Conservation (phyloP, 768 basidiomycete species). For the Hemileccinum impolitum region DNA sequence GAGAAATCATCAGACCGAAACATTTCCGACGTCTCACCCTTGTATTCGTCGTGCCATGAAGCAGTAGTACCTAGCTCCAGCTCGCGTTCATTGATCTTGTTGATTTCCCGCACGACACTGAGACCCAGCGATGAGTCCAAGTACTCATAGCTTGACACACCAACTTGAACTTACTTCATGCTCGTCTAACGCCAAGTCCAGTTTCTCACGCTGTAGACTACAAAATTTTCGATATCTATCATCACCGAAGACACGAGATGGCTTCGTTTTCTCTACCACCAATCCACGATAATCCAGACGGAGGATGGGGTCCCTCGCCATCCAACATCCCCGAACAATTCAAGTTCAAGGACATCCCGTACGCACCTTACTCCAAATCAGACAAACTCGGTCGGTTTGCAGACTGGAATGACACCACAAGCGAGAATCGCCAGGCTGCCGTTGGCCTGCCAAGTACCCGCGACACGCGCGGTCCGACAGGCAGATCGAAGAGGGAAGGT, state of each 20-base stretch:
- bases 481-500: constrained; percentile 68
- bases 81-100: constrained; percentile 88
- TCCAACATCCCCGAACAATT: constrained; percentile 85
- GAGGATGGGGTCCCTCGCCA: constrained; percentile 88
- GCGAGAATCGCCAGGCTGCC: constrained; percentile 57
- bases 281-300: constrained; percentile 90
- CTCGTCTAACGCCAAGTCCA: constrained; percentile 15
- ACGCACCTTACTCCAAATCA: constrained; percentile 97
- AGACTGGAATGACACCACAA: constrained; percentile 87
- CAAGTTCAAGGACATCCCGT: constrained; percentile 98
- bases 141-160: not conserved
- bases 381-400: constrained; percentile 98
- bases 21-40: constrained; percentile 40
- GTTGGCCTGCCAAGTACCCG: constrained; percentile 47
- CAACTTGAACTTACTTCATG: constrained; percentile 75
- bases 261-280: constrained; percentile 82
- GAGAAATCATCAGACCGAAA: not conserved
- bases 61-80: constrained; percentile 70
- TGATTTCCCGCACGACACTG: constrained; percentile 92
- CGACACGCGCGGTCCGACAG: constrained; percentile 47
- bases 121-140: constrained; percentile 9
- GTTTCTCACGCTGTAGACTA: constrained; percentile 22
- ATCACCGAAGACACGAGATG: constrained; percentile 40
- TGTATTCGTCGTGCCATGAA: constrained; percentile 98
- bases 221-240: constrained; percentile 17